A percentile compares a stretch with the other conserved stretches of the same genome.
These are phyloP conservation scores for thale cress (Arabidopsis thaliana) DNA, from an alignment of 345 rosid species.

Conservation along the genomic window DNA sequence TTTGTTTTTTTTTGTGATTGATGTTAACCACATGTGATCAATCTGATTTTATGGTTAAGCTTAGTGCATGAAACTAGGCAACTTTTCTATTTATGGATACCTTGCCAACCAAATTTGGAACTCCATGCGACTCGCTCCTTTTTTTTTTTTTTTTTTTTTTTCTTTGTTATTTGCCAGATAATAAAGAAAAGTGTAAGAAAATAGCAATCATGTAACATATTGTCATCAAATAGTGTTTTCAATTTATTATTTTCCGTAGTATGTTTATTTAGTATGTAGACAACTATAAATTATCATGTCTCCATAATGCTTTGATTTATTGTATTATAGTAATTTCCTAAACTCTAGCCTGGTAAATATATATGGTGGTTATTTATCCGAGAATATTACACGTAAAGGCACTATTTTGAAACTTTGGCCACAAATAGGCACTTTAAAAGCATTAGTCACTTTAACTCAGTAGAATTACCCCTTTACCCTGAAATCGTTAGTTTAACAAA, in stretches of 20 bases:
- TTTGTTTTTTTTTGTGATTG: slow-evolving; percentile 16
- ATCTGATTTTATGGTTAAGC: slow-evolving; percentile 42
- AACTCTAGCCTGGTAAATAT: no score
- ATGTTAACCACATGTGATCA: slow-evolving; percentile 17
- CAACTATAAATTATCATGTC: no score
- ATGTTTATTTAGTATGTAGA: no score
- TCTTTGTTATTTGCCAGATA: neutral
- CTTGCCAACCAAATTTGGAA: slow-evolving; percentile 34
- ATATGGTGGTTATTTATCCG: no score
- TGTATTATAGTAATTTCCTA: no score
- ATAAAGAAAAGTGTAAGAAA: neutral
- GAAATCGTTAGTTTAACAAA: no score
- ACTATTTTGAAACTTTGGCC: no score
- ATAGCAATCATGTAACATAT: neutral
- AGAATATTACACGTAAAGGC: no score
- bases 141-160: neutral
- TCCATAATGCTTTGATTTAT: no score
- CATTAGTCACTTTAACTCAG: no score
- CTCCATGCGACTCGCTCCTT: slow-evolving; percentile 37
- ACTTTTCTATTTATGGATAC: slow-evolving; percentile 37
- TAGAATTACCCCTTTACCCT: no score
- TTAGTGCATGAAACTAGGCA: slow-evolving; percentile 42
- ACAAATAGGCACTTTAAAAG: no score
- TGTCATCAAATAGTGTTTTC: neutral
- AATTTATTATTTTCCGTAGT: neutral